These are phyloP conservation scores for Pseudogymnoascus sp. DNA, from an alignment of 2,329 filamentous ascomycete genomes.

Conservation along the genomic window DNA sequence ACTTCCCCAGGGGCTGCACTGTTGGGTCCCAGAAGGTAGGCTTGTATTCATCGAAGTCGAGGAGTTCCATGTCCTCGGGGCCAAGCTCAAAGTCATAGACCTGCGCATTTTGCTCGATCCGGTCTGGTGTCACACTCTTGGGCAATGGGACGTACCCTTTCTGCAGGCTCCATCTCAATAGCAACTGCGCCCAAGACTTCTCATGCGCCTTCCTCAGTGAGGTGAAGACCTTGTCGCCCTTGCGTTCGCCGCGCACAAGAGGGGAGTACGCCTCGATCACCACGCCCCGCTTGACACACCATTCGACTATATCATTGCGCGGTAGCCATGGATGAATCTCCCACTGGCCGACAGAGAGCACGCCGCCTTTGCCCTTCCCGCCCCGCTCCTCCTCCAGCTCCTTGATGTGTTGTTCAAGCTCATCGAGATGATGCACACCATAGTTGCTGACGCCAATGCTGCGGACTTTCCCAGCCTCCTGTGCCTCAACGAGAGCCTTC, in stretches of 20 bases:
- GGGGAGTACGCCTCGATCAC: conserved; percentile 58
- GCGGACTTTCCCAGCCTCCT: conserved; percentile 53
- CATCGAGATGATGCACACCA: conserved; percentile 54
- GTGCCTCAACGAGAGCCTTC: conserved; percentile 55
- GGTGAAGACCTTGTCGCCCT: conserved; percentile 58
- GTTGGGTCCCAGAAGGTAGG: conserved; percentile 52
- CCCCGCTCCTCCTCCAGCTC: conserved; percentile 55
- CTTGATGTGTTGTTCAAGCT: conserved; percentile 50
- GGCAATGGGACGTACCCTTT: conserved; percentile 67
- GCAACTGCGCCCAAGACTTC: conserved; percentile 67
- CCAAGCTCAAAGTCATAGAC: conserved; percentile 50
- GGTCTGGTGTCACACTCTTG: conserved; percentile 61
- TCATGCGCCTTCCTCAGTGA: conserved; percentile 62
- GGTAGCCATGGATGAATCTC: conserved; percentile 86
- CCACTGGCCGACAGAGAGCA: conserved; percentile 78
- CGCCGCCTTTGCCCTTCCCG: conserved; percentile 57
- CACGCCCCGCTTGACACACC: conserved; percentile 59
- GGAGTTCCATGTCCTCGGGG: conserved; percentile 42
- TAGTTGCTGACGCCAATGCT: conserved; percentile 60
- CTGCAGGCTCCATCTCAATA: conserved; percentile 76
- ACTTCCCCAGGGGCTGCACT: conserved; percentile 37
- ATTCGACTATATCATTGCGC: conserved; percentile 69
- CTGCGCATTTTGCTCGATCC: conserved; percentile 57
- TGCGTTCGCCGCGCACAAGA: conserved; percentile 59
- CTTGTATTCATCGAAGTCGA: conserved; percentile 46